These are phyloP conservation scores for Talaromyces sp. DNA, from an alignment of 2,329 filamentous ascomycete species.

Conservation along the genomic window DNA sequence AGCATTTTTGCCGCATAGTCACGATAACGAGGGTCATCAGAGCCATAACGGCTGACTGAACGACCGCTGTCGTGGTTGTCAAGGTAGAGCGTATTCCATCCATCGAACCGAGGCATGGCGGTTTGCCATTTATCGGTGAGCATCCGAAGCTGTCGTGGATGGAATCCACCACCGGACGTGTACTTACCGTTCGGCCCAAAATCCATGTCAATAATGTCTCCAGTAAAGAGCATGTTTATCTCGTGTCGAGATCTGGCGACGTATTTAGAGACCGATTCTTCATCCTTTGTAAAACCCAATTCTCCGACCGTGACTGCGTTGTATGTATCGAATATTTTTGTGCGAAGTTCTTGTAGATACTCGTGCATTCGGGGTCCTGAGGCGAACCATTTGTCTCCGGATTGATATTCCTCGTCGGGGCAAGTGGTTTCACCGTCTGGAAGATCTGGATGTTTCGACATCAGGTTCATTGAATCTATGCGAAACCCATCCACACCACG, in stretches of 20 bases:
- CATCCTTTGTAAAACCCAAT: background rate
- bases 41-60: constrained; percentile 26
- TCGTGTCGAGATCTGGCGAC: background rate
- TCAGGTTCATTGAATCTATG: constrained; percentile 65
- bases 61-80: constrained; percentile 61
- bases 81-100: constrained; percentile 60
- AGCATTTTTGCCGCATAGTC: constrained; percentile 21
- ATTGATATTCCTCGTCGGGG: constrained; percentile 45
- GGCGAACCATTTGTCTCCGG: constrained; percentile 55
- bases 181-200: background rate
- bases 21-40: constrained; percentile 37
- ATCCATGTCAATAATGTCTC: background rate
- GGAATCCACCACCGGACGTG: background rate
- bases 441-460: constrained; percentile 57
- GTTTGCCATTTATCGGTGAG: background rate
- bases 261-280: background rate
- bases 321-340: background rate
- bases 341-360: background rate
- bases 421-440: constrained; percentile 48
- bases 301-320: background rate
- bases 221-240: background rate
- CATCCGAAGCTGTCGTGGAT: background rate
- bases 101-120: constrained; percentile 49
- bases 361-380: constrained; percentile 47
- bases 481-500: constrained; percentile 68